Percentiles rank a stretch among this genome's conserved stretches.
Conservation (phyloP, 495 filamentous ascomycete genomes). For the Talaromyces borbonicus region DNA sequence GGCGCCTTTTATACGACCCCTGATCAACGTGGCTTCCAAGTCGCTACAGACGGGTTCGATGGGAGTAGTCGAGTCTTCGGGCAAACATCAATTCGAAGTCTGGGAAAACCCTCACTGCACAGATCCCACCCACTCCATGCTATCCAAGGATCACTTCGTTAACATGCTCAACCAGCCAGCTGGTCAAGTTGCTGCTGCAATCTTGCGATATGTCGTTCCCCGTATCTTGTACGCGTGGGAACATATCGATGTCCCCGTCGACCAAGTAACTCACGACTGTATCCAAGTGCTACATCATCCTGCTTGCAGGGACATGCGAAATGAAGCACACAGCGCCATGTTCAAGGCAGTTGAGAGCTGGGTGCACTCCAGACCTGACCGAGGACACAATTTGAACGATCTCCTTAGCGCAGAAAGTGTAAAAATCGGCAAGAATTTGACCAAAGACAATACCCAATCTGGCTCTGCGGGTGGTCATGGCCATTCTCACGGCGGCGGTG, state of each 20-base stretch:
- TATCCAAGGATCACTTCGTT: slow-evolving; percentile 94
- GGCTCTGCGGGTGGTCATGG: slow-evolving; percentile 17
- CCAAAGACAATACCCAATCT: background rate
- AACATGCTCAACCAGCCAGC: slow-evolving; percentile 86
- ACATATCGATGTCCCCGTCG: slow-evolving; percentile 63
- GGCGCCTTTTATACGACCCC: slow-evolving; percentile 79
- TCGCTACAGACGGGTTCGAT: slow-evolving; percentile 76
- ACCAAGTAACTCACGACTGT: slow-evolving; percentile 71
- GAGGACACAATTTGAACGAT: slow-evolving; percentile 52
- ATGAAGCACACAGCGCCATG: slow-evolving; percentile 79
- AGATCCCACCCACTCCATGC: slow-evolving; percentile 88
- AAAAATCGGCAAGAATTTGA: slow-evolving; percentile 65
- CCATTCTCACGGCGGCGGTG: slow-evolving; percentile 25
- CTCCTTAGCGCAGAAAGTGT: slow-evolving; percentile 75
- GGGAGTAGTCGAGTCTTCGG: slow-evolving; percentile 66
- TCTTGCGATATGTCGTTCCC: slow-evolving; percentile 77
- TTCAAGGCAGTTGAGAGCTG: slow-evolving; percentile 71
- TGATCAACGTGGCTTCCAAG: slow-evolving; percentile 79
- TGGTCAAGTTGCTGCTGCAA: slow-evolving; percentile 66
- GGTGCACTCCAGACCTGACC: slow-evolving; percentile 55
- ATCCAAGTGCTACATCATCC: slow-evolving; percentile 82
- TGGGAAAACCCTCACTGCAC: slow-evolving; percentile 81
- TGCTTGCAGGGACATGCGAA: slow-evolving; percentile 55
- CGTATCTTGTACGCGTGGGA: slow-evolving; percentile 88
- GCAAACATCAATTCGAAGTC: slow-evolving; percentile 77